Evolutionary conservation across 2,329 filamentous ascomycete genomes (phyloP).

Genomic region (Metarhizium robertsii): DNA sequence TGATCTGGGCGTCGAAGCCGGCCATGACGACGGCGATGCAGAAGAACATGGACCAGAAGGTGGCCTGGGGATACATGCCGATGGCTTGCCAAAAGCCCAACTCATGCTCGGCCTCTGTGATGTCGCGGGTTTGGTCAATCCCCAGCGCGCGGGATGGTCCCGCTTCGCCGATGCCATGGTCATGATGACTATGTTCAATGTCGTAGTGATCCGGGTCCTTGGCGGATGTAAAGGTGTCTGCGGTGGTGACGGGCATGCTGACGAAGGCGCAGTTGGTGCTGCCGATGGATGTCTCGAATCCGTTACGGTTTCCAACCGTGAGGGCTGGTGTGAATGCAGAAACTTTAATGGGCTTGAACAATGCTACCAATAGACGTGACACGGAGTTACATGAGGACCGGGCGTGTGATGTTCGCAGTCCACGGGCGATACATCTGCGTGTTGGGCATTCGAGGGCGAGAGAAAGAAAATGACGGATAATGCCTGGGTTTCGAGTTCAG

Average conservation of each 20-base stretch:
- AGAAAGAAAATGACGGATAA: no score
- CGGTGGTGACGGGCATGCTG: constrained; percentile 1
- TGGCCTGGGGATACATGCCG: constrained; percentile 27
- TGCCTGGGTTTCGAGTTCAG: no score
- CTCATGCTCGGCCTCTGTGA: constrained; percentile 15
- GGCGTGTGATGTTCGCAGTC: no score
- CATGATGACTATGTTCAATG: background rate
- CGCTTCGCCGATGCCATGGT: background rate
- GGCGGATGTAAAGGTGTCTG: background rate
- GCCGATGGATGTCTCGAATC: background rate
- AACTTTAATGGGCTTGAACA: no score
- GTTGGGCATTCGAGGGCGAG: no score
- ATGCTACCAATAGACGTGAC: no score
- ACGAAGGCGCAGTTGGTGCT: background rate
- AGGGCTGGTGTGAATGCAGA: background rate
- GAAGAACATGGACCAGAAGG: constrained; percentile 20
- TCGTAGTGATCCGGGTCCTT: background rate
- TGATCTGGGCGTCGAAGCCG: constrained; percentile 25
- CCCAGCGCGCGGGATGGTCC: constrained; percentile 6
- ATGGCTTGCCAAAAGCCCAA: constrained; percentile 20
- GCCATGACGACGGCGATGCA: constrained; percentile 21
- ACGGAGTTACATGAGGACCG: no score
- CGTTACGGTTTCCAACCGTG: background rate
- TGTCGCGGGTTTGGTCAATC: constrained; percentile 14
- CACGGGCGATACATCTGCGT: no score